Base-by-base conservation (phyloP, 495 filamentous ascomycete genomes). In the Aspergillus incahuasiensis region DNA sequence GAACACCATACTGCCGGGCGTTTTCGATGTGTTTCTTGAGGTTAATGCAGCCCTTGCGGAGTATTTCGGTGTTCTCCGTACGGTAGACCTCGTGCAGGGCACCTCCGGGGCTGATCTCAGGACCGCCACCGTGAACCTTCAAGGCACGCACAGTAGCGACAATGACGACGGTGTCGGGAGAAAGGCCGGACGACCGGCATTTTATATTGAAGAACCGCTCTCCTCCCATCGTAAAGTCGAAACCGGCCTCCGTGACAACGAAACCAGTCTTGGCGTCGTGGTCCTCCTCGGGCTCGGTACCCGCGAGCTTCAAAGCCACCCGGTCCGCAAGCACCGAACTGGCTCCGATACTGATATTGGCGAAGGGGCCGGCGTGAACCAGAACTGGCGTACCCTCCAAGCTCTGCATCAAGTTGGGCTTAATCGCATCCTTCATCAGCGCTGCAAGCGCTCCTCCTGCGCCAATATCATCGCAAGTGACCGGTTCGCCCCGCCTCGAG, bases 141-240 rank as follows among this genome's bases (percentile, higher is more conserved):
- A 98, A 77, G 3, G 94, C 94, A 60, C 94, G 86, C 42, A 97
- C 89, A 2, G 94, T 98, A 45, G 94, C 92, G 21, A 98, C 94
- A 51, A 98, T 86, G 34, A 98, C 89, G 15, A 96, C 92, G 3
- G 89, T 86, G 65, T 98, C 94, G 7, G 94, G 94, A 1, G 88
- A 85, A 38, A 98, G 81, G 18, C 94, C 94, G 15, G 91, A 96
- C 28, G 90, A 90, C 43, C 94, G 86, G 77, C 94, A 97, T 81
- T 98, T 98, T 76, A 98, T 97, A 75, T 98, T 97, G 85, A 98
- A 97, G 81, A 98, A 98, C 25, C 94, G 87, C 80, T 98, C 94
- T 49, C 94, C 94, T 56, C 94, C 94, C 94, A 98, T 98, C 48
- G 94, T 97, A 74, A 98, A 98, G 70, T 98, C 94, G 70, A 98